Conservation (phyloP, 208 protist species). For the Crithidia mellificae region DNA sequence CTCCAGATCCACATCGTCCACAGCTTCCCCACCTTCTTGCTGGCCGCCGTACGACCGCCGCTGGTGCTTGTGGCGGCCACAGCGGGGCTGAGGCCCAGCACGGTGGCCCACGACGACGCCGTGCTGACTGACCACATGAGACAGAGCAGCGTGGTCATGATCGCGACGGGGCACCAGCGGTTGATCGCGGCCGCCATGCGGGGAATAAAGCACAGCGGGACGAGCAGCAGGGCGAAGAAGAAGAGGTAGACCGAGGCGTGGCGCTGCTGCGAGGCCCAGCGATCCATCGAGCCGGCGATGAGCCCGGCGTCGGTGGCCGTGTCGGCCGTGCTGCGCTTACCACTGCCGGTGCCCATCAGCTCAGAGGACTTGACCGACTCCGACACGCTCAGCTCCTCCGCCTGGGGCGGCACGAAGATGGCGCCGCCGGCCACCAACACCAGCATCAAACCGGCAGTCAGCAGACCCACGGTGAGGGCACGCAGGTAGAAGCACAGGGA, state of each 20-base stretch:
- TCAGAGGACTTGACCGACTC: slow-evolving; percentile 16
- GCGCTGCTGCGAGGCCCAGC: slow-evolving; percentile 27
- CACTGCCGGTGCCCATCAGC: slow-evolving; percentile 18
- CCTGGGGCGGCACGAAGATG: slow-evolving; percentile 32
- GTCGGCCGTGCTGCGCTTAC: slow-evolving; percentile 15
- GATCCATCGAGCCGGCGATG: slow-evolving; percentile 3
- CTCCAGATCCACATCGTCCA: slow-evolving; percentile 12
- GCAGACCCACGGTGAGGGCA: slow-evolving; percentile 26
- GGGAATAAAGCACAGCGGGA: slow-evolving; percentile 35
- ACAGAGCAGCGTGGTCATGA: slow-evolving; percentile 31
- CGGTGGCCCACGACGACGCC: slow-evolving; percentile 25
- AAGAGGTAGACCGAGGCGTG: slow-evolving; percentile 26
- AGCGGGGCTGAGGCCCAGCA: slow-evolving; percentile 6
- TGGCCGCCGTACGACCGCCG: background rate
- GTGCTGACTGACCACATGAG: slow-evolving; percentile 29
- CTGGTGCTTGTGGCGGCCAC: background rate
- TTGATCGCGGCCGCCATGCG: slow-evolving; percentile 27
- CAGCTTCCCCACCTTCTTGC: slow-evolving; percentile 3
- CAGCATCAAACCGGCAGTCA: slow-evolving; percentile 29
- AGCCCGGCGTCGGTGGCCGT: slow-evolving; percentile 6
- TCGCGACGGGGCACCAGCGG: slow-evolving; percentile 30
- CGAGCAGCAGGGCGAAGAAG: slow-evolving; percentile 23
- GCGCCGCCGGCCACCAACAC: slow-evolving; percentile 22
- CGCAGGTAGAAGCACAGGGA: slow-evolving; percentile 36
- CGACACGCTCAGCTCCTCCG: slow-evolving; percentile 11